These are phyloP conservation scores for Suillus fuscotomentosus DNA, from an alignment of 768 basidiomycete species.

Conservation along the genomic window DNA sequence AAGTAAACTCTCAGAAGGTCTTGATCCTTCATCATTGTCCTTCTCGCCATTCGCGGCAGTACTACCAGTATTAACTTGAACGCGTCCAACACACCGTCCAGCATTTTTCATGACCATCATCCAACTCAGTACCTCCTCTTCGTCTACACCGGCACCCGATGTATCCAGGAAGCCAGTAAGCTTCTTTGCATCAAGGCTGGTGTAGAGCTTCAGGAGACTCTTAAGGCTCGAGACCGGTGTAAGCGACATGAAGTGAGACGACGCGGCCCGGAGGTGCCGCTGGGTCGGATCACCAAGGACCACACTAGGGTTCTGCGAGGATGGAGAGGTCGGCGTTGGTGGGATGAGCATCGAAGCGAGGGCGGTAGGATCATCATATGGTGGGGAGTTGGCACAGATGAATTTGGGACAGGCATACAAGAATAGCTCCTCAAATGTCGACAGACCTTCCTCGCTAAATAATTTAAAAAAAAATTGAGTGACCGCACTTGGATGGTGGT, in stretches of 20 bases:
- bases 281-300: constrained; percentile 63
- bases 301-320: constrained; percentile 24
- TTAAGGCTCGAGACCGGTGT: constrained; percentile 80
- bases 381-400: constrained; percentile 91
- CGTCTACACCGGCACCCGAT: constrained; percentile 49
- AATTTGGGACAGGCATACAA: constrained; percentile 95
- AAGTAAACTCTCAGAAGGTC: constrained; percentile 48
- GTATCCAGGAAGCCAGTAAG: constrained; percentile 84
- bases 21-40: constrained; percentile 26
- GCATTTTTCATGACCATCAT: constrained; percentile 96
- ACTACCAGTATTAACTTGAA: constrained; percentile 39
- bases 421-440: constrained; percentile 91
- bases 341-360: constrained; percentile 50
- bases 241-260: constrained; percentile 75
- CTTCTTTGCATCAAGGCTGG: constrained; percentile 88
- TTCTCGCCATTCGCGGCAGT: constrained; percentile 49
- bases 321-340: constrained; percentile 34
- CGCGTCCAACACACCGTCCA: constrained; percentile 63
- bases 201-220: constrained; percentile 94
- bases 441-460: constrained; percentile 63
- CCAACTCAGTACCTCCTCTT: constrained; percentile 94
- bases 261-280: constrained; percentile 83
- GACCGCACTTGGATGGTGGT: not conserved
- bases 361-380: constrained; percentile 76
- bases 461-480: not conserved